Evolutionary conservation across 306 rosid species (phyloP).

Genomic region (Crotalaria pallida): DNA sequence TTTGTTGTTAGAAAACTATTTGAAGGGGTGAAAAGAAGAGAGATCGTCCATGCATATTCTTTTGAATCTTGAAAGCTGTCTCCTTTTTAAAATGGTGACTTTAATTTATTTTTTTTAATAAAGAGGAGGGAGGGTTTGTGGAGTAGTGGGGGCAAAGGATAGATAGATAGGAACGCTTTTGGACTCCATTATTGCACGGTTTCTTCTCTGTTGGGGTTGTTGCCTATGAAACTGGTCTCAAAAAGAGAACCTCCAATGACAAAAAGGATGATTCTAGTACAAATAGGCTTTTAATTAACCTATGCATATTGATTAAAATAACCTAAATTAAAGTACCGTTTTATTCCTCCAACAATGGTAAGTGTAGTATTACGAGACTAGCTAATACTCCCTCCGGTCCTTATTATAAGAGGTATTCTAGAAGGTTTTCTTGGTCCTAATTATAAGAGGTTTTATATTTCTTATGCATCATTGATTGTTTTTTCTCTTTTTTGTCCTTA

Average conservation of each 20-base stretch:
- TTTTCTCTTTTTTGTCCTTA: too few relatives aligned
- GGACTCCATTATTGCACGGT: slow-evolving; percentile 50
- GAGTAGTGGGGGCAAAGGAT: slow-evolving; percentile 39
- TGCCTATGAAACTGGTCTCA: slow-evolving; percentile 34
- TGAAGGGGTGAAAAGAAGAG: slow-evolving; percentile 17
- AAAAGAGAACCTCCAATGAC: slow-evolving; percentile 20
- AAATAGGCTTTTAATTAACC: slow-evolving; percentile 27
- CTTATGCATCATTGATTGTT: too few relatives aligned
- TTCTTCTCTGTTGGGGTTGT: slow-evolving; percentile 24
- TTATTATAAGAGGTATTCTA: too few relatives aligned
- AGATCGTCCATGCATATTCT: slow-evolving; percentile 64
- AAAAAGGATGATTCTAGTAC: slow-evolving; percentile 26
- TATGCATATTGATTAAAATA: neutral
- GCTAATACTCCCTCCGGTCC: neutral
- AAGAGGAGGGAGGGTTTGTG: slow-evolving; percentile 19
- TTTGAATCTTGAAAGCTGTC: slow-evolving; percentile 47
- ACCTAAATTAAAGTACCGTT: neutral
- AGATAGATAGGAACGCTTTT: slow-evolving; percentile 28
- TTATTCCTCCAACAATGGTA: neutral
- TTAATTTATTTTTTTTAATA: slow-evolving; percentile 31
- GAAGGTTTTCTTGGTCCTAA: too few relatives aligned
- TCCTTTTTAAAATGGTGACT: slow-evolving; percentile 37
- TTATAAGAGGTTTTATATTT: too few relatives aligned
- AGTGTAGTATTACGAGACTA: neutral
- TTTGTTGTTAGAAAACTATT: slow-evolving; percentile 21